A percentile compares a stretch with the other conserved stretches of the same genome.
These are phyloP conservation scores for Heterobasidion parviporum DNA, from an alignment of 1,284 basidiomycete genomes.

Conservation along the genomic window DNA sequence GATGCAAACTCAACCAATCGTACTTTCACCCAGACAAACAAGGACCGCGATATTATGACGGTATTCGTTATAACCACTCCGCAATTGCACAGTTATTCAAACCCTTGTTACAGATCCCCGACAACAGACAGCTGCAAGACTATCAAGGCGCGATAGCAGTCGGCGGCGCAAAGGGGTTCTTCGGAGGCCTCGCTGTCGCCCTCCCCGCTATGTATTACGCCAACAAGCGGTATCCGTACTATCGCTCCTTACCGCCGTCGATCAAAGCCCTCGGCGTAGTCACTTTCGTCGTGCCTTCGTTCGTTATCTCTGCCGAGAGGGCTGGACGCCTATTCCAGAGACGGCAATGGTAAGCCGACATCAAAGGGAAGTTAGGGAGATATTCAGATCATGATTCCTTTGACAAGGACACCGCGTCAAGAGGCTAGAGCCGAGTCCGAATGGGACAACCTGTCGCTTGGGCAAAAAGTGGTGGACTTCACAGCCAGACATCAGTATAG, in stretches of 20 bases:
- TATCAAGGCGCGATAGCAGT: conserved; percentile 46
- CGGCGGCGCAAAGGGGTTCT: conserved; percentile 59
- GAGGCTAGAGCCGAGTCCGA: conserved; percentile 30
- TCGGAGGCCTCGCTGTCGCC: conserved; percentile 42
- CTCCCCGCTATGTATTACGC: conserved; percentile 53
- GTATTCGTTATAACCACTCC: too few species aligned
- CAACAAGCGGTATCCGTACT: conserved; percentile 49
- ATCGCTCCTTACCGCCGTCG: conserved; percentile 62
- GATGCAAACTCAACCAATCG: too few species aligned
- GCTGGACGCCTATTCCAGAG: conserved; percentile 68
- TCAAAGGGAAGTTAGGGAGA: too few species aligned
- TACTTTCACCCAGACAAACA: too few species aligned
- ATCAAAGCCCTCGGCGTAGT: conserved; percentile 72
- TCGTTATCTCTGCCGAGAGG: conserved; percentile 75
- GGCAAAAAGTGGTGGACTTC: conserved; percentile 67
- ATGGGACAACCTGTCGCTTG: conserved; percentile 53
- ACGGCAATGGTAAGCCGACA: conserved; percentile 49
- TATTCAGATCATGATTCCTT: too few species aligned
- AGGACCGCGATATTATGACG: too few species aligned
- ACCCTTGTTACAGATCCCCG: not conserved
- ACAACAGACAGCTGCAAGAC: conserved; percentile 22
- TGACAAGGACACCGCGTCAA: conserved; percentile 10
- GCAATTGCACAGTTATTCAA: too few species aligned
- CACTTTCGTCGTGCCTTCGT: conserved; percentile 58
- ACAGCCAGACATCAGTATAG: conserved; percentile 71